These are phyloP conservation scores for Penicillium verhagenii DNA, from an alignment of 495 filamentous ascomycete species.

Conservation along the genomic window DNA sequence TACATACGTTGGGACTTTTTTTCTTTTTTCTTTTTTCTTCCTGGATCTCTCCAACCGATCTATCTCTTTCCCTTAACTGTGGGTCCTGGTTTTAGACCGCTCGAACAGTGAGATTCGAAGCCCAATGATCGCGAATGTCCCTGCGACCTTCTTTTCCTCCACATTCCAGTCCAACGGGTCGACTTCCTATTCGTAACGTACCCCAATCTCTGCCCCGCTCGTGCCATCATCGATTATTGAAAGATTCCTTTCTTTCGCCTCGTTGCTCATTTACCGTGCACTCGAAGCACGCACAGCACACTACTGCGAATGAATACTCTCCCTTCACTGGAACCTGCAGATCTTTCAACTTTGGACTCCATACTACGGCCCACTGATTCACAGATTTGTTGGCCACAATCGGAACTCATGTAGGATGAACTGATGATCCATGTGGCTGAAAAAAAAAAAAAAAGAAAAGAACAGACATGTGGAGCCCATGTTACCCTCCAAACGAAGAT, in stretches of 20 bases:
- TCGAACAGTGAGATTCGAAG: not conserved
- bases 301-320: not conserved
- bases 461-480: not conserved
- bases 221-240: not conserved
- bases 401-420: not conserved
- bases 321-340: not conserved
- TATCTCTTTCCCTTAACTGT: constrained; percentile 19
- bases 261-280: not conserved
- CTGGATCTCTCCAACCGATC: constrained; percentile 25
- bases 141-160: constrained; percentile 1
- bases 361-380: no score
- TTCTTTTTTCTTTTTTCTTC: not conserved
- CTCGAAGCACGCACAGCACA: not conserved
- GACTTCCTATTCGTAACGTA: constrained; percentile 8
- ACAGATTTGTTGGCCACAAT: not conserved
- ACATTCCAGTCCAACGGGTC: constrained; percentile 19
- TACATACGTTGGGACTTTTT: not conserved
- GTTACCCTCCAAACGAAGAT: not conserved
- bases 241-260: not conserved
- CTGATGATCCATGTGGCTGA: not conserved
- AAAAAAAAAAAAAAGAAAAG: no score
- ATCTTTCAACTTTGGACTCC: no score
- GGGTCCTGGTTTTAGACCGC: constrained; percentile 7
- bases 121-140: not conserved
- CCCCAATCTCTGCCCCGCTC: constrained; percentile 6